Conservation (phyloP, 1,139 yeast genomes). For the Lodderomyces elongisporus region DNA sequence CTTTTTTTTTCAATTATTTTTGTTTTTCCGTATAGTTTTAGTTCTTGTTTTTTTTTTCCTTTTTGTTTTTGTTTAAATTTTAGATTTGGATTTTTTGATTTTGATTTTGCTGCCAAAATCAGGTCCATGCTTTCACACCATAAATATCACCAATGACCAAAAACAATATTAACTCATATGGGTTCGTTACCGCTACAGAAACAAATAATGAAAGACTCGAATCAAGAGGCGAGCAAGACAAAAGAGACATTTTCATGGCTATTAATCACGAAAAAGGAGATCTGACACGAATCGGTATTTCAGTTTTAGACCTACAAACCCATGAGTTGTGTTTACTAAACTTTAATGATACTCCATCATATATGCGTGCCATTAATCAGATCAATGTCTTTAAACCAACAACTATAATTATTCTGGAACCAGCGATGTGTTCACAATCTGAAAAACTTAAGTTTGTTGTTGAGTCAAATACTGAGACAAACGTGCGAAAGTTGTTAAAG, state of each 20-base stretch:
- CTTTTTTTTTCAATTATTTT: too few species aligned
- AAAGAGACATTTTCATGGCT: conserved; percentile 9
- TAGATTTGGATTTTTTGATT: too few species aligned
- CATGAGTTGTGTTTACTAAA: conserved; percentile 24
- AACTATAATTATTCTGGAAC: conserved; percentile 28
- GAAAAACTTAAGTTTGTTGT: conserved; percentile 32
- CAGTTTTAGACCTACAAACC: conserved; percentile 8
- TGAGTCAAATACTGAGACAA: conserved; percentile 23
- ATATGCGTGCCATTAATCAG: conserved; percentile 40
- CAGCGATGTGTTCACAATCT: conserved; percentile 17
- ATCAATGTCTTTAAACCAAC: conserved; percentile 31
- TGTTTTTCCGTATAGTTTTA: too few species aligned
- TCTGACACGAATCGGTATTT: conserved; percentile 10
- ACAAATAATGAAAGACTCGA: background rate
- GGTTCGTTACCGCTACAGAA: background rate
- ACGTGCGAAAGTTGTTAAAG: conserved; percentile 18
- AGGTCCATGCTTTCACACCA: too few species aligned
- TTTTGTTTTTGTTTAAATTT: too few species aligned
- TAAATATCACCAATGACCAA: too few species aligned
- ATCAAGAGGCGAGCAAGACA: background rate
- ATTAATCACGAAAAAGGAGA: conserved; percentile 10
- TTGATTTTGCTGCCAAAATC: too few species aligned
- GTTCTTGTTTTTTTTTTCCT: too few species aligned
- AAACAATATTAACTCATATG: background rate
- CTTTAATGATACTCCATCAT: conserved; percentile 40